phyloP scores from a whole-genome alignment of 441 rosid species.

The Pelargonium fulgidum region DNA sequence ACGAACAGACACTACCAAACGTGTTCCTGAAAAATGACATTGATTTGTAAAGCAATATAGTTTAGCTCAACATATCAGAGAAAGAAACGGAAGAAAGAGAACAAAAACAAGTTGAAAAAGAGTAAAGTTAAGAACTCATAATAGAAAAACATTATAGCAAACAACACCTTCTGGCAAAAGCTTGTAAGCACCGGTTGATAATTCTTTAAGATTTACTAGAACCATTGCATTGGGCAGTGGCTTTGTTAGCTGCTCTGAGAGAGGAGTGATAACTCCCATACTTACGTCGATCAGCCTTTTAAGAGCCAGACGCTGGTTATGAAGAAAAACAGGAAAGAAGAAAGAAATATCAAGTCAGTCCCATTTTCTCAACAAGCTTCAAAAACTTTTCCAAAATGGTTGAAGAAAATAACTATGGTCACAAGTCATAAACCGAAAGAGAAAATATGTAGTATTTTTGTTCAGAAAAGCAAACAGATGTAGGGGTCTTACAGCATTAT shows the following conservation, averaged over 20 bases:
- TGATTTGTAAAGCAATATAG: constrained; percentile 9
- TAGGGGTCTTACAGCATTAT: constrained; percentile 58
- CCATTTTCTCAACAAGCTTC: too few relatives aligned
- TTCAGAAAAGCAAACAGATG: constrained; percentile 12
- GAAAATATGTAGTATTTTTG: background rate
- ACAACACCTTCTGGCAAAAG: constrained; percentile 81
- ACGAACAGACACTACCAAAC: constrained; percentile 72
- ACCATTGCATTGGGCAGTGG: constrained; percentile 88
- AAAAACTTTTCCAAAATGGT: too few relatives aligned
- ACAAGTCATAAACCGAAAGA: background rate
- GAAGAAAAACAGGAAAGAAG: constrained; percentile 9
- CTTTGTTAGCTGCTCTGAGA: constrained; percentile 88
- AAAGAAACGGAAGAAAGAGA: background rate
- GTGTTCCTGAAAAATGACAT: constrained; percentile 51
- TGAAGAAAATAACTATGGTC: background rate
- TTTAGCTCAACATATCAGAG: background rate
- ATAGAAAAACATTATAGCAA: constrained; percentile 14
- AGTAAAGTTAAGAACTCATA: constrained; percentile 6
- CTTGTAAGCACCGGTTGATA: constrained; percentile 76
- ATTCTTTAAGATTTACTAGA: constrained; percentile 83
- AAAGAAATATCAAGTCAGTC: background rate
- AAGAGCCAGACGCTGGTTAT: constrained; percentile 78
- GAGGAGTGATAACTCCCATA: constrained; percentile 84
- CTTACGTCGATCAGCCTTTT: constrained; percentile 81
- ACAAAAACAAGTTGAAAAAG: background rate